Percentiles rank a stretch among this genome's conserved stretches.
phyloP scores from a whole-genome alignment of 495 filamentous ascomycete species.

The Entonaema liquescens region DNA sequence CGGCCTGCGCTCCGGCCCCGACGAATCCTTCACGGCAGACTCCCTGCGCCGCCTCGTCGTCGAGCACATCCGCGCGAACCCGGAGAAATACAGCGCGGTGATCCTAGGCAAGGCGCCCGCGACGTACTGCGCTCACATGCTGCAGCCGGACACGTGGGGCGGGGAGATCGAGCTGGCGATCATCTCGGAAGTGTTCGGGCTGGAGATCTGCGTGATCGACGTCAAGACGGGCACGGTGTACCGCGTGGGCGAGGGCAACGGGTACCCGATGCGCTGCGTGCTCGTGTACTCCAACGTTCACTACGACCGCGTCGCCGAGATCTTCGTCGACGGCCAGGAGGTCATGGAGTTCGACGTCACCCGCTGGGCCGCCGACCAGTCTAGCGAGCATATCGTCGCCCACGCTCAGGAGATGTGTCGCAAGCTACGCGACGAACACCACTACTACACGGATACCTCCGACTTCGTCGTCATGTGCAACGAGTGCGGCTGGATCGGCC shows the following conservation, averaged over 20 bases:
- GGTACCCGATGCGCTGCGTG: constrained; percentile 69
- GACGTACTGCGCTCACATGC: constrained; percentile 86
- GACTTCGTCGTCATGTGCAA: constrained; percentile 86
- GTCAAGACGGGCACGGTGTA: constrained; percentile 64
- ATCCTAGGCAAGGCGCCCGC: constrained; percentile 79
- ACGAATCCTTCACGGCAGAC: constrained; percentile 68
- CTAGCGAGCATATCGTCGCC: constrained; percentile 71
- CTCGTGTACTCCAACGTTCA: constrained; percentile 94
- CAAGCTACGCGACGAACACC: constrained; percentile 69
- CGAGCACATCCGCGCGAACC: constrained; percentile 77
- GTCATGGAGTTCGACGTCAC: constrained; percentile 74
- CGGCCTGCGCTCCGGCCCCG: constrained; percentile 38
- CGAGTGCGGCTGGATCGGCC: constrained; percentile 66
- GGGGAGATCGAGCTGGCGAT: constrained; percentile 91
- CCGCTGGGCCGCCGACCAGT: constrained; percentile 69
- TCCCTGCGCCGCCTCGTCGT: constrained; percentile 82
- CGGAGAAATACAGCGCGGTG: constrained; percentile 73
- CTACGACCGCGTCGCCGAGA: constrained; percentile 89
- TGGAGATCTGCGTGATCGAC: constrained; percentile 89
- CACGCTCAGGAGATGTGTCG: constrained; percentile 75
- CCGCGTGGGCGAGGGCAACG: constrained; percentile 79
- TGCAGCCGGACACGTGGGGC: constrained; percentile 84
- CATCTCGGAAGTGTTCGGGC: constrained; percentile 81
- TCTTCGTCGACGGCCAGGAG: constrained; percentile 65
- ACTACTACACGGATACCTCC: constrained; percentile 92